phyloP scores from a whole-genome alignment of 139 green algal genomes.

The Pseudopediastrum boryanum region DNA sequence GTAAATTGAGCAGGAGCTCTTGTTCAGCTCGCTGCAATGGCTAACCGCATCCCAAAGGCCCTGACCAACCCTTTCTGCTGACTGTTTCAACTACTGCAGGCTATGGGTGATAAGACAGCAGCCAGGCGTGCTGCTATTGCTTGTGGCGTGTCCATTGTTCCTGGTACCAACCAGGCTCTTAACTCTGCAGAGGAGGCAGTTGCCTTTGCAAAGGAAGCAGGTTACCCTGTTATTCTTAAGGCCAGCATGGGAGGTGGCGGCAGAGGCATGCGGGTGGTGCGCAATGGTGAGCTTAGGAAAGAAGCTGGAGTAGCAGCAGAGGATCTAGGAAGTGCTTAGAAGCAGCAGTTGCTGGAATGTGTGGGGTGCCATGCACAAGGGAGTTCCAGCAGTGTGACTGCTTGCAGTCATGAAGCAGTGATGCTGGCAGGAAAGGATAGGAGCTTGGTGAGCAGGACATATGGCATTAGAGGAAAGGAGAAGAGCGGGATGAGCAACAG shows the following conservation, averaged over 20 bases:
- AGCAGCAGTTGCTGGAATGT: not conserved
- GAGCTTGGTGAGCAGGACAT: no score
- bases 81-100: constrained; percentile 49
- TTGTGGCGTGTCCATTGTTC: constrained; percentile 87
- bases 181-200: constrained; percentile 63
- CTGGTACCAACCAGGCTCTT: constrained; percentile 82
- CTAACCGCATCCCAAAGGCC: not conserved
- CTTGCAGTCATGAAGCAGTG: no score
- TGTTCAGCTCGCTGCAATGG: no score
- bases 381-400: no score
- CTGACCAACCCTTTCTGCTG: not conserved
- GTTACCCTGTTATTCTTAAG: constrained; percentile 97
- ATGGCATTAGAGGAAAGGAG: no score
- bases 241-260: constrained; percentile 92
- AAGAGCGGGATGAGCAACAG: no score
- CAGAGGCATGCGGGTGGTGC: constrained; percentile 92
- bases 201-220: constrained; percentile 71
- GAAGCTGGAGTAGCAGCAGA: not conserved
- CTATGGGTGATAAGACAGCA: constrained; percentile 91
- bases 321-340: not conserved
- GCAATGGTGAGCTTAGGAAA: constrained; percentile 40
- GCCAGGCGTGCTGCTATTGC: constrained; percentile 72
- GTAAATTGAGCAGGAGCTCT: no score
- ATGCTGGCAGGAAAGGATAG: no score
- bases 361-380: not conserved